Evolutionary conservation across 768 basidiomycete genomes (phyloP).

Genomic region (Xanthoconium stramineum): DNA sequence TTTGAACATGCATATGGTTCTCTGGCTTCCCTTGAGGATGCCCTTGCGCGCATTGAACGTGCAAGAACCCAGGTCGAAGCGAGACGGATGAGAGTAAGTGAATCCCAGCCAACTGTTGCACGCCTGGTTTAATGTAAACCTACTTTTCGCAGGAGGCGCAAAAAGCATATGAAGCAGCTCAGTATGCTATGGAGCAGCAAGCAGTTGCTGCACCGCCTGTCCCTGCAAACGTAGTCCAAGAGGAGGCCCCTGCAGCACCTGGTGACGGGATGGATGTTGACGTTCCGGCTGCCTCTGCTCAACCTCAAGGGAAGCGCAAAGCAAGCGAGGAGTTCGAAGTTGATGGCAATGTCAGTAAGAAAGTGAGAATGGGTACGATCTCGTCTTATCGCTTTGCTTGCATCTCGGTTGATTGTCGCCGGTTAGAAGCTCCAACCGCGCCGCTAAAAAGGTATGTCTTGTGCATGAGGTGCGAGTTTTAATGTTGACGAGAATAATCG

Average conservation of each 20-base stretch:
- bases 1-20: constrained; percentile 86
- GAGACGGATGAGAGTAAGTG: constrained; percentile 58
- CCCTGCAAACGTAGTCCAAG: constrained; percentile 7
- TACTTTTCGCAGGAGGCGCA: constrained; percentile 53
- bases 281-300: constrained; percentile 28
- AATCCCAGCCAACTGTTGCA: not conserved
- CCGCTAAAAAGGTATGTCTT: constrained; percentile 56
- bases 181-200: constrained; percentile 42
- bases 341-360: constrained; percentile 55
- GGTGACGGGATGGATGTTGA: constrained; percentile 43
- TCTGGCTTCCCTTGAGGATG: constrained; percentile 59
- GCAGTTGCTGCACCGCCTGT: constrained; percentile 28
- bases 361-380: constrained; percentile 55
- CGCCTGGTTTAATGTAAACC: not conserved
- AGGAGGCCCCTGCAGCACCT: not conserved
- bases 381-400: not conserved
- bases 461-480: not conserved
- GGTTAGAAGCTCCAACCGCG: constrained; percentile 42
- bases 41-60: constrained; percentile 61
- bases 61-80: constrained; percentile 61
- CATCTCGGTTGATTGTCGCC: not conserved
- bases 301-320: constrained; percentile 56
- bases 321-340: constrained; percentile 47
- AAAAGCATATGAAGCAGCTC: constrained; percentile 51
- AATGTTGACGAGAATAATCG: not conserved